Conservation (phyloP, 1,284 basidiomycete genomes). For the Moniliophthora roreri region DNA sequence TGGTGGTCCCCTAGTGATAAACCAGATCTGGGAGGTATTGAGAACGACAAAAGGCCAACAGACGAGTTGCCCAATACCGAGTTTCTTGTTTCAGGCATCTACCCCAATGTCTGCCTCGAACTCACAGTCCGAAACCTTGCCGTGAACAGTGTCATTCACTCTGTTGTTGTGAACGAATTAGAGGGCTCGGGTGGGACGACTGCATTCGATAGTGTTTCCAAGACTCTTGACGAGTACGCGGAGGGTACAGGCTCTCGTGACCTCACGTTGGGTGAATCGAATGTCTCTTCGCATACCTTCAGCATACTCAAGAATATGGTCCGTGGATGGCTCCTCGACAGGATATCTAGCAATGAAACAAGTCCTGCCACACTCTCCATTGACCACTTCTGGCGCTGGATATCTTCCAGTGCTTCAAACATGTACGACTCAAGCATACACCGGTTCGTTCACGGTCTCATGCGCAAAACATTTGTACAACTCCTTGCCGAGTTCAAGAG, state of each 20-base stretch:
- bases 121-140: slow-evolving; percentile 91
- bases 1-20: slow-evolving; percentile 95
- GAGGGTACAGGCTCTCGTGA: slow-evolving; percentile 76
- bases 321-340: slow-evolving; percentile 91
- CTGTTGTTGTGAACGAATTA: slow-evolving; percentile 93
- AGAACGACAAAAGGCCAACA: slow-evolving; percentile 78
- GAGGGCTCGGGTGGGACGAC: slow-evolving; percentile 92
- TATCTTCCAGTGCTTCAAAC: slow-evolving; percentile 80
- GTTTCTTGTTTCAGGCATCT: slow-evolving; percentile 84
- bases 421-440: slow-evolving; percentile 95
- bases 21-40: slow-evolving; percentile 94
- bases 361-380: slow-evolving; percentile 67
- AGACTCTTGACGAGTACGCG: slow-evolving; percentile 90
- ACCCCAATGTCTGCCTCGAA: slow-evolving; percentile 92
- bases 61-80: slow-evolving; percentile 88
- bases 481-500: slow-evolving; percentile 96
- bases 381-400: slow-evolving; percentile 99
- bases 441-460: slow-evolving; percentile 91
- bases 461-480: slow-evolving; percentile 98
- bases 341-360: slow-evolving; percentile 63
- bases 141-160: slow-evolving; percentile 93
- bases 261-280: slow-evolving; percentile 87
- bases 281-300: slow-evolving; percentile 90
- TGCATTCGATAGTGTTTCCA: slow-evolving; percentile 91
- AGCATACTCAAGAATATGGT: slow-evolving; percentile 86